phyloP scores from a whole-genome alignment of 1,284 basidiomycete genomes.

The Neolentinus lepideus region DNA sequence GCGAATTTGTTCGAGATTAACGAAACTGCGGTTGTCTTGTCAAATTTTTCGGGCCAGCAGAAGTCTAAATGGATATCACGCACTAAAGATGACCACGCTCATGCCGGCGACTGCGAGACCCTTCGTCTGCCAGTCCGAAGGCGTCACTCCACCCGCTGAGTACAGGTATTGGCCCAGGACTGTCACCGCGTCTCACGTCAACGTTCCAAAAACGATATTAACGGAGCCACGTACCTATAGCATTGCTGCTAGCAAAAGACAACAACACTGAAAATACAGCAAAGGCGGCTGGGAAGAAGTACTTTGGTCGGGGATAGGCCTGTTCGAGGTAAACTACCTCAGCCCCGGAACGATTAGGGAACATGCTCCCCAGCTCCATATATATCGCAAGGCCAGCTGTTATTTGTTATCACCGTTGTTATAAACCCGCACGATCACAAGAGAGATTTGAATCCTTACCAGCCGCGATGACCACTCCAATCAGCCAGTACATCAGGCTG shows the following conservation, averaged over 20 bases:
- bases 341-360: constrained; percentile 40
- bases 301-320: constrained; percentile 30
- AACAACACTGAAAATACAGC: constrained; percentile 35
- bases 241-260: constrained; percentile 19
- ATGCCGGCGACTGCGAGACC: background rate
- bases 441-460: background rate
- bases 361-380: constrained; percentile 23
- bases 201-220: constrained; percentile 8
- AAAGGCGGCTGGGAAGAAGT: constrained; percentile 31
- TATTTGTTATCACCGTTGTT: background rate
- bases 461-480: background rate
- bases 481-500: background rate
- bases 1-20: constrained; percentile 13
- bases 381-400: constrained; percentile 19
- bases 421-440: background rate
- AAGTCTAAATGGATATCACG: background rate
- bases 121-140: background rate
- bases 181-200: constrained; percentile 8
- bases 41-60: background rate
- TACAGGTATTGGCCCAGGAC: background rate
- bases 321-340: constrained; percentile 42
- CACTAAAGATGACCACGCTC: background rate
- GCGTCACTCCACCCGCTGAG: background rate
- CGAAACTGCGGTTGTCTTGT: background rate
- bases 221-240: background rate